Evolutionary conservation across 1,139 yeast species (phyloP), one percentile per base, ranked within the genome.

Genomic region (Petasospora rhodanensis): DNA sequence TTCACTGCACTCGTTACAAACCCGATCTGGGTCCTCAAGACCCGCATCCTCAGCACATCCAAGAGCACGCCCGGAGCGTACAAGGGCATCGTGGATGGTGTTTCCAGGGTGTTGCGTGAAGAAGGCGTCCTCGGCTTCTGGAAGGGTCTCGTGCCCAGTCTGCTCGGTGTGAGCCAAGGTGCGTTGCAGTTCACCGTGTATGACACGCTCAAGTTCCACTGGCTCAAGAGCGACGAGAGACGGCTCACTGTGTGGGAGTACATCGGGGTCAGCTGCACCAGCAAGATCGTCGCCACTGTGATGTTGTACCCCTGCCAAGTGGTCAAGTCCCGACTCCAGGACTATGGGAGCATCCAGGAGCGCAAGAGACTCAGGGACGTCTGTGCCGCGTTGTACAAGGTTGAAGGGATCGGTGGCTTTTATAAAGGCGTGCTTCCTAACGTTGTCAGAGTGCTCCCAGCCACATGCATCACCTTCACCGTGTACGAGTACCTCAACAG

Each of bases 11-110:
- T 85, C 0, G 32, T 83, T 12, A 89, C 98, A 1, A 91, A 87
- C 55, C 98, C 98, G 1, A 71, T 91, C 6, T 86, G 96, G 96
- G 93, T 86, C 4, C 58, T 86, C 25, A 91, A 91, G 58, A 91
- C 98, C 0, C 66, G 97, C 38, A 80, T 89, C 43, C 65, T 91
- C 22, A 45, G 52, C 17, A 49, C 85, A 2, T 62, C 75, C 12
- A 60, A 65, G 22, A 43, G 48, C 4, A 58, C 65, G 1, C 59
- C 62, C 0, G 67, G 66, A 7, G 80, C 85, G 0, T 84, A 85
- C 51, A 56, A 53, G 11, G 75, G 85, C 0, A 56, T 78, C 10
- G 7, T 49, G 8, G 76, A 79, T 41, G 94, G 94, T 0, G 51
- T 76, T 1, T 43, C 40, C 8, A 57, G 68, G 27, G 76, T 87